phyloP scores from a whole-genome alignment of 371 early-diverging fungal species.

The Mucor indicus region DNA sequence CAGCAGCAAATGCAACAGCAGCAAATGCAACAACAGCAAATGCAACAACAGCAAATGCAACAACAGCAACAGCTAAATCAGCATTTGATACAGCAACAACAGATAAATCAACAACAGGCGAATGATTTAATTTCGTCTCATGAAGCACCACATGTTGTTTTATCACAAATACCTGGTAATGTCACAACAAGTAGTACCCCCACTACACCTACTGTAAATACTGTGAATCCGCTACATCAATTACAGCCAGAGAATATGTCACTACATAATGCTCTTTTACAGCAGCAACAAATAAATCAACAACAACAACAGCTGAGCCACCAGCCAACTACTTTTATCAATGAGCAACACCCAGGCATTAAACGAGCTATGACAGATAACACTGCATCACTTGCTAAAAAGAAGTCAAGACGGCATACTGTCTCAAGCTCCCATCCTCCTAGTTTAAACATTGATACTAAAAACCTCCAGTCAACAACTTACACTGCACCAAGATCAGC shows the following conservation, averaged over 20 bases:
- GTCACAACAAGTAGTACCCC: neutral
- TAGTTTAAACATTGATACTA: conserved; percentile 20
- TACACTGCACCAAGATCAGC: conserved; percentile 17
- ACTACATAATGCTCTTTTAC: conserved; percentile 22
- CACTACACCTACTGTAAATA: conserved; percentile 1
- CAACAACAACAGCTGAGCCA: conserved; percentile 11
- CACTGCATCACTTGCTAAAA: neutral
- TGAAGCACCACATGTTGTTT: conserved; percentile 20
- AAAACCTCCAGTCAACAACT: conserved; percentile 4
- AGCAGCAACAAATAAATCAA: conserved; percentile 19
- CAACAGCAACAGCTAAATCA: neutral
- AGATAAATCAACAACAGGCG: neutral
- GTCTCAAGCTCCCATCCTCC: conserved; percentile 21
- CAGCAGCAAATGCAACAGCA: neutral
- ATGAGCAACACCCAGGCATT: conserved; percentile 2
- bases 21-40: neutral
- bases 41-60: neutral
- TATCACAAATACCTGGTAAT: conserved; percentile 15
- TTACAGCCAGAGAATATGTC: conserved; percentile 16
- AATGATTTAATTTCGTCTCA: neutral
- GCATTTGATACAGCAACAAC: neutral
- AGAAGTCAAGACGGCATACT: conserved; percentile 24
- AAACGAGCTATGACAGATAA: neutral
- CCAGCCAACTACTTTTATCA: conserved; percentile 7
- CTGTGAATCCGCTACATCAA: conserved; percentile 10